phyloP scores from a whole-genome alignment of 179 eudicot genomes.

The Drosera spatulata region DNA sequence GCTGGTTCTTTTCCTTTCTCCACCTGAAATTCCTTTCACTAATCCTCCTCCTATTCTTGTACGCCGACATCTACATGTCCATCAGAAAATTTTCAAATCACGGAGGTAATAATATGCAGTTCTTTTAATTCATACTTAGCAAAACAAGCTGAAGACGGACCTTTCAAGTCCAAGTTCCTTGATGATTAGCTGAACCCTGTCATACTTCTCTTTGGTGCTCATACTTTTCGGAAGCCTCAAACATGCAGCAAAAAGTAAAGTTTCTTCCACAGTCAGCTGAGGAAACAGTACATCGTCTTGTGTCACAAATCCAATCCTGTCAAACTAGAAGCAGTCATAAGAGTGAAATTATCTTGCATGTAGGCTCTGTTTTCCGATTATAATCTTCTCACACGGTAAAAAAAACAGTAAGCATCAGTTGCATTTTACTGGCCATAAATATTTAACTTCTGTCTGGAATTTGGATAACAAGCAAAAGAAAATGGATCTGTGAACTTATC shows the following conservation, averaged over 20 bases:
- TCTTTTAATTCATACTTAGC: not conserved
- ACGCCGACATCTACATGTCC: slow-evolving; percentile 59
- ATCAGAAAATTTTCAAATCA: not conserved
- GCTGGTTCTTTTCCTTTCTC: slow-evolving; percentile 95
- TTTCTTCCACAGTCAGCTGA: slow-evolving; percentile 81
- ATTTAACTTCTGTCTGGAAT: not conserved
- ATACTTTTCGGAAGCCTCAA: slow-evolving; percentile 68
- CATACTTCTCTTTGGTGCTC: slow-evolving; percentile 67
- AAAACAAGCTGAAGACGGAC: slow-evolving; percentile 17
- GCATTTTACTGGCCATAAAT: too few relatives aligned
- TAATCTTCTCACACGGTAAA: not conserved
- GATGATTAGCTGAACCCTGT: slow-evolving; percentile 67
- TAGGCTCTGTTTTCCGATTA: not conserved
- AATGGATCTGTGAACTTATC: not conserved
- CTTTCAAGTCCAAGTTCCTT: slow-evolving; percentile 96
- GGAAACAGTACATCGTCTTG: slow-evolving; percentile 92
- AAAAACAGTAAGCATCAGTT: too few relatives aligned
- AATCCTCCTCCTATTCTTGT: slow-evolving; percentile 92
- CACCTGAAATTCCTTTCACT: slow-evolving; percentile 83
- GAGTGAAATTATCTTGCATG: too few relatives aligned
- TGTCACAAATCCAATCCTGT: slow-evolving; percentile 94
- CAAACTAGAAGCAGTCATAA: not conserved
- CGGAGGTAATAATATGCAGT: not conserved
- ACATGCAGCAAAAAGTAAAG: slow-evolving; percentile 52
- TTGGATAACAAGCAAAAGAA: not conserved